phyloP scores from a whole-genome alignment of 2,329 filamentous ascomycete genomes.

The Aspergillus alliaceus region DNA sequence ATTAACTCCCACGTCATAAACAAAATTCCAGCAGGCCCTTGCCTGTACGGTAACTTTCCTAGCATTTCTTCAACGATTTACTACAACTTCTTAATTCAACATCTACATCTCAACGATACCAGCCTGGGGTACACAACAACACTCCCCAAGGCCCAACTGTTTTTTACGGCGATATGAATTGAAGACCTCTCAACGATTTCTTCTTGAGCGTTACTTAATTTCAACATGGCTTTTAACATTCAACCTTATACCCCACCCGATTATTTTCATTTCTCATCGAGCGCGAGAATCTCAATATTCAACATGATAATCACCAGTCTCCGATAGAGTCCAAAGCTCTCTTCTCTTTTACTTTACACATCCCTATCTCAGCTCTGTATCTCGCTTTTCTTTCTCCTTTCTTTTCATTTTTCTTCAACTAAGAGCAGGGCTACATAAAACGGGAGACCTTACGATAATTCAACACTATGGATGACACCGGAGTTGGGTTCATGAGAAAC shows the following conservation, averaged over 20 bases:
- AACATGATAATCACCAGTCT: constrained; percentile 18
- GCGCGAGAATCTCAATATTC: constrained; percentile 15
- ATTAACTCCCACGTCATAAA: constrained; percentile 15
- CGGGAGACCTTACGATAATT: constrained; percentile 17
- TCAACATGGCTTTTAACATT: constrained; percentile 35
- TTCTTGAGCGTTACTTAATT: constrained; percentile 40
- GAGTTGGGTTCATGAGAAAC: constrained; percentile 23
- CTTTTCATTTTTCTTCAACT: constrained; percentile 4
- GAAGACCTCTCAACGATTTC: constrained; percentile 45
- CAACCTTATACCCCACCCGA: constrained; percentile 35
- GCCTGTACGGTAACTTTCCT: constrained; percentile 11
- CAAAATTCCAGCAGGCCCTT: constrained; percentile 5
- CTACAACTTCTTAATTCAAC: constrained; percentile 35
- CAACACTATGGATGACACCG: constrained; percentile 24
- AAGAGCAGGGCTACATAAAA: constrained; percentile 2
- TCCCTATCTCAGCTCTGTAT: neutral
- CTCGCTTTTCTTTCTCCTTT: constrained; percentile 6
- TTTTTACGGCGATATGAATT: constrained; percentile 40
- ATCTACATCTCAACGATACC: constrained; percentile 39
- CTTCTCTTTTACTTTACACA: neutral
- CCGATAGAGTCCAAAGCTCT: constrained; percentile 9
- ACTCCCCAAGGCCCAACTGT: constrained; percentile 21
- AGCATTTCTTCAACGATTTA: constrained; percentile 13
- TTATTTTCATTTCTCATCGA: constrained; percentile 11
- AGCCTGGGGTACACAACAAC: constrained; percentile 11